Evolutionary conservation across 2,329 filamentous ascomycete genomes (phyloP), one percentile per base, ranked within the genome.

Genomic region (Coniella vitis): DNA sequence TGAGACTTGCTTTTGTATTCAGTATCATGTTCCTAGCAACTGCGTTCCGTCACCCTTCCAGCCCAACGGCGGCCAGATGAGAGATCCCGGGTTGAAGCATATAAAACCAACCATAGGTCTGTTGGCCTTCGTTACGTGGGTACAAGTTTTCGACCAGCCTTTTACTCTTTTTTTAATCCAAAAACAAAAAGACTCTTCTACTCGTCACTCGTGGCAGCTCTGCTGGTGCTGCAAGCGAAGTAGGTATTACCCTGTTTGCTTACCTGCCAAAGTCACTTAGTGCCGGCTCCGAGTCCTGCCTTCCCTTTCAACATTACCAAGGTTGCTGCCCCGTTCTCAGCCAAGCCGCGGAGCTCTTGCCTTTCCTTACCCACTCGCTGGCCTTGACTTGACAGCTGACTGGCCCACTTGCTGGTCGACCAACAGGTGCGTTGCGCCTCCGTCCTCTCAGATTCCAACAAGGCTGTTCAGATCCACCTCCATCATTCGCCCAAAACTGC

Each of bases 401-500:
- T 53, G 51, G 48, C 44, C 41, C 42, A 14, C 38, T 38, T 22
- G 36, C 36, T 20, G n/a, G 31, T 29, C 25, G 25, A 31, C 25
- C 45, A 37, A 40, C 29, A 25, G 45, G 37, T 21, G 45, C 37
- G 21, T 41, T 34, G 20, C 36, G 37, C 35, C 39, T 45, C 38
- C 49, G 41, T 52, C 49, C 48, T 51, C 48, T 51, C 40, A 53
- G 42, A 51, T 38, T 34, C 44, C 49, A 41, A 48, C 48, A 38
- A 47, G 47, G 42, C 40, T 44, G 5, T 10, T 10, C 48, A 52
- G 41, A 47, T 45, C 48, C 49, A 54, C 52, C 52, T 54, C 52
- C 52, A 54, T 49, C 52, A 54, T 48, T 54, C 52, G 49, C 46
- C 44, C 43, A 45, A 47, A 47, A 40, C 19, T 52, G 48, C 49